Base-by-base conservation (phyloP, 2,329 filamentous ascomycete species). In the Sporothrix luriei region DNA sequence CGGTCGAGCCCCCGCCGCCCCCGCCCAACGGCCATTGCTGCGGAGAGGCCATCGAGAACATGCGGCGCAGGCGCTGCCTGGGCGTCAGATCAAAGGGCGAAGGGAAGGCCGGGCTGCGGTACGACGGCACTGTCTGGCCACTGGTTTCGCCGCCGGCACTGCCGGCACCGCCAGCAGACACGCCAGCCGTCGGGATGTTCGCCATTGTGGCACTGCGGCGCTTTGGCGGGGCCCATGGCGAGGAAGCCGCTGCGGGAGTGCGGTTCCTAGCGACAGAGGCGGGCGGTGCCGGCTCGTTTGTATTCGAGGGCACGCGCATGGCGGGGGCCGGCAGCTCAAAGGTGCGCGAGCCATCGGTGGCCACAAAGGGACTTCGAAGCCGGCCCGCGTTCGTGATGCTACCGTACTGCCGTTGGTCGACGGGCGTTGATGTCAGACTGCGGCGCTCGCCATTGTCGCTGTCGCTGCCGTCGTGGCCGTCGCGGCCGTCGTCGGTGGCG, bases 251-350 rank as follows among this genome's bases (percentile, higher is more conserved):
- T 48, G n/a, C 38, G 11, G 14, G 11, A 7, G 21, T 14, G 6
- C 4, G n/a, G 14, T n/a, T 14, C 5, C 26, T n/a, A 40, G 19
- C 72, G 61, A 10, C 43, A 71, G 70, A 21, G 70, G 71, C 26
- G 67, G 65, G 7, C 72, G 46, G 69, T 40, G 70, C 48, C 14
- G 71, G 75, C 29, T 76, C 75, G 62, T 71, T 75, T 33, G 72
- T 73, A n/a, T 75, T 73, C 1, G 80, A 78, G 11, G 80, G 78
- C 16, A 82, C 77, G 40, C 77, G 78, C 49, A 88, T 80, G 0
- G 86, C 86, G 2, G 86, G 86, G 6, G 76, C 84, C 0, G 86
- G 86, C 14, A 88, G 78, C 73, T 84, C 83, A 70, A 88, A 87
- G 1, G 79, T 77, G 46, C 78, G 71, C 0, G 68, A 65, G 57